Percentiles rank a stretch among this genome's conserved stretches.
These are phyloP conservation scores for Bruguiera gymnorhiza DNA, from an alignment of 345 rosid genomes.

Conservation along the genomic window DNA sequence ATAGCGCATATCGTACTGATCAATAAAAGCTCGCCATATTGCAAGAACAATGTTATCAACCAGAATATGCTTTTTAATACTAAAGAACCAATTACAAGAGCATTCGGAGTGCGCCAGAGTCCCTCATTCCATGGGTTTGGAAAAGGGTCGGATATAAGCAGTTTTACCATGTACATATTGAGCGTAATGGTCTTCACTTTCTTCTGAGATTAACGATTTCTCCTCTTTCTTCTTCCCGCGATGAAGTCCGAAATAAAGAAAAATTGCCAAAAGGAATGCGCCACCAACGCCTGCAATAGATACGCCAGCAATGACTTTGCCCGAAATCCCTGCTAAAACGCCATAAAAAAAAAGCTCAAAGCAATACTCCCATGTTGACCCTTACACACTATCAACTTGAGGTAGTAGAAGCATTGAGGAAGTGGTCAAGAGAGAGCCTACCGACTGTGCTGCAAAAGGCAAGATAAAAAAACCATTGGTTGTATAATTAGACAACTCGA, in stretches of 20 bases:
- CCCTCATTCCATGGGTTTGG: too few species aligned
- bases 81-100: too few species aligned
- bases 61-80: neutral
- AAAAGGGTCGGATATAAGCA: too few species aligned
- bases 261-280: slow-evolving; percentile 37
- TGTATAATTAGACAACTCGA: neutral
- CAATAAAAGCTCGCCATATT: neutral
- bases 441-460: slow-evolving; percentile 41
- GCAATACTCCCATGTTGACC: slow-evolving; percentile 16
- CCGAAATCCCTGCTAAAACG: slow-evolving; percentile 53
- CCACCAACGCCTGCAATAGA: slow-evolving; percentile 43
- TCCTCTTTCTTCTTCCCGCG: slow-evolving; percentile 46
- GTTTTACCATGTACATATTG: slow-evolving; percentile 23
- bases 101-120: too few species aligned
- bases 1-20: too few species aligned
- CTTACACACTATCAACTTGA: slow-evolving; percentile 21
- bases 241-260: slow-evolving; percentile 40
- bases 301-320: slow-evolving; percentile 68
- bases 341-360: slow-evolving; percentile 34
- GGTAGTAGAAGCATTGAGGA: slow-evolving; percentile 19
- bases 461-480: neutral
- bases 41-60: neutral
- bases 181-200: slow-evolving; percentile 19
- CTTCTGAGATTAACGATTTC: slow-evolving; percentile 13
- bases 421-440: slow-evolving; percentile 14